A percentile compares a stretch with the other conserved stretches of the same genome.
These are phyloP conservation scores for Orbilia blumenaviensis DNA, from an alignment of 2,329 filamentous ascomycete genomes.

Conservation along the genomic window DNA sequence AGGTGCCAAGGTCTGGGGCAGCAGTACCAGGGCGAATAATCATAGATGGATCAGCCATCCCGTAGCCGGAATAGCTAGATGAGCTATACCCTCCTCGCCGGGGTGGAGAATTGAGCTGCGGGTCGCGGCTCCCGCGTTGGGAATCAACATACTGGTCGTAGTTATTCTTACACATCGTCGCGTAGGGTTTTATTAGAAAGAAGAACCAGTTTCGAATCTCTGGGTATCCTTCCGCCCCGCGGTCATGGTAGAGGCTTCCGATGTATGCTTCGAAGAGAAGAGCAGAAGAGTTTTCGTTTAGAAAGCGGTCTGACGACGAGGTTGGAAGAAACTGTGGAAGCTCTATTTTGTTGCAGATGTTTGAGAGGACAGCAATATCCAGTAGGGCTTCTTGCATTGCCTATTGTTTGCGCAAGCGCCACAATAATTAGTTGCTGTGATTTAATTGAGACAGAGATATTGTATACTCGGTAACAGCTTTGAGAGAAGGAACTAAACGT, in stretches of 20 bases:
- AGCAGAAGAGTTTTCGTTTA: conserved; percentile 52
- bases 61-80: conserved; percentile 11
- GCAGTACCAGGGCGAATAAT: conserved; percentile 45
- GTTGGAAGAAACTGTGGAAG: conserved; percentile 48
- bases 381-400: conserved; percentile 51
- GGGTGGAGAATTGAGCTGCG: not conserved
- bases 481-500: not conserved
- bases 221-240: conserved; percentile 43
- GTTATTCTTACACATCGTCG: conserved; percentile 51
- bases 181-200: conserved; percentile 54
- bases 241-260: conserved; percentile 55
- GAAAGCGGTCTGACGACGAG: conserved; percentile 20
- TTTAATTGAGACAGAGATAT: not conserved
- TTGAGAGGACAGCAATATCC: conserved; percentile 52
- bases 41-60: conserved; percentile 15
- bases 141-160: conserved; percentile 37
- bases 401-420: conserved; percentile 5
- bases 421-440: not conserved
- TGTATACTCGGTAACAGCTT: not conserved
- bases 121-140: not conserved
- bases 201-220: conserved; percentile 54
- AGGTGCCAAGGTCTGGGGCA: conserved; percentile 21
- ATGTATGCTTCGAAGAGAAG: conserved; percentile 56
- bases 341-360: conserved; percentile 53
- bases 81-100: not conserved